phyloP scores from a whole-genome alignment of 305 asterid species.

The Solanum hybrid region DNA sequence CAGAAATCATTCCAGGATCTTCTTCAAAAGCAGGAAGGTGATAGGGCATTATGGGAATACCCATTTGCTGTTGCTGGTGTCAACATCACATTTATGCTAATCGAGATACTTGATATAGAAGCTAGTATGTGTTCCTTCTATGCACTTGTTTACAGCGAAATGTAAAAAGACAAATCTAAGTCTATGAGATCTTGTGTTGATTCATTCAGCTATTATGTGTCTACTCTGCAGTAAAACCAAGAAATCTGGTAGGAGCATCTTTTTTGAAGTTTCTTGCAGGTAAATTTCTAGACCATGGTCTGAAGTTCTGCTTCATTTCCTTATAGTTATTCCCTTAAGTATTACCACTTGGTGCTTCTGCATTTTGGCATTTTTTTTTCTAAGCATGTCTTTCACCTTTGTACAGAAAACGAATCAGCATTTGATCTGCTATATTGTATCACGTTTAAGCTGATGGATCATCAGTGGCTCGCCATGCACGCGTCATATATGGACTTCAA shows the following conservation, averaged over 20 bases:
- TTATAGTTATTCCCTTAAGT: neutral
- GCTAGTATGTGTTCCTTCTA: constrained; percentile 43
- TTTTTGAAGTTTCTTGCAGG: constrained; percentile 89
- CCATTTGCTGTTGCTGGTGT: constrained; percentile 99
- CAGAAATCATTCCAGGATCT: constrained; percentile 96
- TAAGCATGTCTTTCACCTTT: constrained; percentile 3
- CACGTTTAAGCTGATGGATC: constrained; percentile 94
- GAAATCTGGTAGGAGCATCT: constrained; percentile 71
- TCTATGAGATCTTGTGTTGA: neutral
- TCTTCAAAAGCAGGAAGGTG: constrained; percentile 91
- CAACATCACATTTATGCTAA: constrained; percentile 94
- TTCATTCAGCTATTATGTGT: constrained; percentile 10
- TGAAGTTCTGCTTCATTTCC: neutral
- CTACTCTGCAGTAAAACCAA: constrained; percentile 71
- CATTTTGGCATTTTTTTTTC: neutral
- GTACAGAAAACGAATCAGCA: constrained; percentile 80
- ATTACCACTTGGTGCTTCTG: neutral
- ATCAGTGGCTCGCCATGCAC: constrained; percentile 88
- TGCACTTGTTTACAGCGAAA: neutral
- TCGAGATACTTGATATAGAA: constrained; percentile 97
- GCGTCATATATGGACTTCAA: constrained; percentile 98
- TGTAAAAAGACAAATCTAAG: neutral
- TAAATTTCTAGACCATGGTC: constrained; percentile 12
- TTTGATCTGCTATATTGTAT: constrained; percentile 90
- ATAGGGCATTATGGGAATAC: constrained; percentile 91